phyloP scores from a whole-genome alignment of 2,329 filamentous ascomycete species.

The Pseudophaeomoniella oleicola region DNA sequence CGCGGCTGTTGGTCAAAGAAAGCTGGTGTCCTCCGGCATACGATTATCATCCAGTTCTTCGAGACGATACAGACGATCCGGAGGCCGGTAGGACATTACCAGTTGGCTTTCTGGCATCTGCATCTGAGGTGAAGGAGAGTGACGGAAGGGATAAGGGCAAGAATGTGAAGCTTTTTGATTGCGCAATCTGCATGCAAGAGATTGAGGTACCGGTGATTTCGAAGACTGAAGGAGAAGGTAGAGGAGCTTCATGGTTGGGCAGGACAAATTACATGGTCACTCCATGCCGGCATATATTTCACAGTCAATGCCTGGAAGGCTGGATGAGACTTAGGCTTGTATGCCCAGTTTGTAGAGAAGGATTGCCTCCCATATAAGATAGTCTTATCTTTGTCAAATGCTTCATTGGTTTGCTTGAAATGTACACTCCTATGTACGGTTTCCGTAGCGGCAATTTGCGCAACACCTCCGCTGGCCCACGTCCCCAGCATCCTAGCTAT shows the following conservation, averaged over 20 bases:
- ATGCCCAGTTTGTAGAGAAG: conserved; percentile 89
- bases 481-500: too few species aligned
- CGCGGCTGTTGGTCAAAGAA: conserved; percentile 67
- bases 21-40: conserved; percentile 54
- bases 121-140: conserved; percentile 18
- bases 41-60: conserved; percentile 85
- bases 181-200: conserved; percentile 84
- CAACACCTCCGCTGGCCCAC: too few species aligned
- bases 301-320: conserved; percentile 77
- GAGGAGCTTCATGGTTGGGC: conserved; percentile 45
- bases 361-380: conserved; percentile 60
- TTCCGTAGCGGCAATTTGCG: background rate
- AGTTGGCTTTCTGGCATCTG: conserved; percentile 51
- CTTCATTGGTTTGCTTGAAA: too few species aligned
- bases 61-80: conserved; percentile 54
- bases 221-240: conserved; percentile 34
- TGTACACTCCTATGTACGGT: background rate
- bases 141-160: conserved; percentile 30
- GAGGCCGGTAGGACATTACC: conserved; percentile 64
- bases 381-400: background rate
- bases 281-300: conserved; percentile 90
- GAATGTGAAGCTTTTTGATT: conserved; percentile 59
- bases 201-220: conserved; percentile 76
- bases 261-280: conserved; percentile 91
- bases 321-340: conserved; percentile 92